Percentiles rank a stretch among this genome's conserved stretches.
phyloP scores from a whole-genome alignment of 1,284 basidiomycete genomes.

The Volvariella surrecta region DNA sequence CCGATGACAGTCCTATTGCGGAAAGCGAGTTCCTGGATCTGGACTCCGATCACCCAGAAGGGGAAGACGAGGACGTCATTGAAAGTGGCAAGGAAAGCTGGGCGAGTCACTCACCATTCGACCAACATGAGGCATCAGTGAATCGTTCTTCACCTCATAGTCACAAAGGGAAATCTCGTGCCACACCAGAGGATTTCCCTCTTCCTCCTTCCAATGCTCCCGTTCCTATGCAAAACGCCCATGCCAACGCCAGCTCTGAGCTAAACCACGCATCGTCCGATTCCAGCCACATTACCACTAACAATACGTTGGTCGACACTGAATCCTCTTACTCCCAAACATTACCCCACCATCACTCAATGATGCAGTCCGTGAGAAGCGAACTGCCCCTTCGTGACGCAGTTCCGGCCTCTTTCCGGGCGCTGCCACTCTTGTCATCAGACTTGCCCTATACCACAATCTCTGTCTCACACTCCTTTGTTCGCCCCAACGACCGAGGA shows the following conservation, averaged over 20 bases:
- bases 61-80: slow-evolving; percentile 36
- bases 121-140: neutral
- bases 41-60: slow-evolving; percentile 39
- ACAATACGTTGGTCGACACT: neutral
- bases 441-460: slow-evolving; percentile 63
- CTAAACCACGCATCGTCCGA: neutral
- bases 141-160: neutral
- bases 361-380: neutral
- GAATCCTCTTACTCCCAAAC: neutral
- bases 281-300: neutral
- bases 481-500: slow-evolving; percentile 77
- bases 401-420: slow-evolving; percentile 43
- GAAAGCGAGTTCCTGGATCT: slow-evolving; percentile 55
- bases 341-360: no score
- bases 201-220: slow-evolving; percentile 26
- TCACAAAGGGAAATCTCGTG: slow-evolving; percentile 18
- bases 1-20: slow-evolving; percentile 13
- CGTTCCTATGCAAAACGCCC: slow-evolving; percentile 16
- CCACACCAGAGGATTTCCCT: slow-evolving; percentile 32
- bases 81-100: slow-evolving; percentile 21
- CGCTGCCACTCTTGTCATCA: slow-evolving; percentile 56
- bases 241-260: neutral
- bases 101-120: slow-evolving; percentile 16
- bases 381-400: neutral
- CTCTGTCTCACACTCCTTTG: slow-evolving; percentile 64